phyloP scores from a whole-genome alignment of 208 protist species.

The Trypanosoma vivax region DNA sequence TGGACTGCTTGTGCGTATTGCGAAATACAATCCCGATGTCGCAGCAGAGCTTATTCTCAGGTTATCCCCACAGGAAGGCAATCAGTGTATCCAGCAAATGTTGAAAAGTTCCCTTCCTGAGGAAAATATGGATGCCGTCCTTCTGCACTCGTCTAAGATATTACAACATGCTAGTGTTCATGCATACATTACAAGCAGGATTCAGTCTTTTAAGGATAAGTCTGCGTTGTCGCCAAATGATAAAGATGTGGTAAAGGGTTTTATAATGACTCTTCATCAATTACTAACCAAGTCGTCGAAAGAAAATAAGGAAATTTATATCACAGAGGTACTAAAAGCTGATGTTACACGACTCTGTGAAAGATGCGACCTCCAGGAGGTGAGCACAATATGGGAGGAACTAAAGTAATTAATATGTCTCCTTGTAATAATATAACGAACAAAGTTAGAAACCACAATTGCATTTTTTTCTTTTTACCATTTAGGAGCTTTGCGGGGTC shows the following conservation, averaged over 20 bases:
- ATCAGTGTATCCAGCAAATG: constrained; percentile 37
- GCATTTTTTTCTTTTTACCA: too few relatives aligned
- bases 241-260: constrained; percentile 37
- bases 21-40: constrained; percentile 47
- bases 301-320: constrained; percentile 67
- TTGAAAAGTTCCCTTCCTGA: constrained; percentile 31
- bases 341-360: constrained; percentile 51
- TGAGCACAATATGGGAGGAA: constrained; percentile 50
- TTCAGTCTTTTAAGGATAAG: constrained; percentile 46
- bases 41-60: constrained; percentile 43
- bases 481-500: too few relatives aligned
- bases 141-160: constrained; percentile 34
- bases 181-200: constrained; percentile 29
- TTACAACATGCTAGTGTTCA: constrained; percentile 55
- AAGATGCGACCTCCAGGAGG: constrained; percentile 31
- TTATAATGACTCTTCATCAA: constrained; percentile 52
- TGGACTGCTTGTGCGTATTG: constrained; percentile 31
- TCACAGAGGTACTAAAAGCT: constrained; percentile 31
- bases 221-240: constrained; percentile 11
- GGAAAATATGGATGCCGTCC: constrained; percentile 42
- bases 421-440: constrained; percentile 3
- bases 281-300: constrained; percentile 46
- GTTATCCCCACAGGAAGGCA: constrained; percentile 23
- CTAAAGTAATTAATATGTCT: constrained; percentile 32
- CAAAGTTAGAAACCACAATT: neutral